Evolutionary conservation across 2,329 filamentous ascomycete species (phyloP).

Genomic region (Juglanconis sp.): DNA sequence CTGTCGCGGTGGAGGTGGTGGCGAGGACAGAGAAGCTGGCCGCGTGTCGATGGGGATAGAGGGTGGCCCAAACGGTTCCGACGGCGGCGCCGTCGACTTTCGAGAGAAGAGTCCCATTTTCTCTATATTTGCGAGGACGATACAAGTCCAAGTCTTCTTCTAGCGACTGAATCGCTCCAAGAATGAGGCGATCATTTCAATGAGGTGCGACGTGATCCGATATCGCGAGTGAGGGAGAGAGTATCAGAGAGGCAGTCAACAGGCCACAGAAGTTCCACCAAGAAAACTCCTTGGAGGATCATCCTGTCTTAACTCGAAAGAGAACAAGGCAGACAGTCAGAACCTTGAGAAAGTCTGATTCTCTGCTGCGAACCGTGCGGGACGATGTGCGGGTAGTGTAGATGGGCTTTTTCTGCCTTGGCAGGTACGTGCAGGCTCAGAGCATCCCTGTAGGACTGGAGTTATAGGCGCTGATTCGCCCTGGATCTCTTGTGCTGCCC

Average conservation of each 20-base stretch:
- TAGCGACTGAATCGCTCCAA: neutral
- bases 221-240: neutral
- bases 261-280: too few relatives aligned
- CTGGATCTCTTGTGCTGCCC: slow-evolving; percentile 7
- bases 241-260: neutral
- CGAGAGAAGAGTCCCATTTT: slow-evolving; percentile 16
- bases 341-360: too few relatives aligned
- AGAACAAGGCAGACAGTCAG: too few relatives aligned
- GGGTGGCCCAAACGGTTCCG: neutral
- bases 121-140: neutral
- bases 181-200: neutral
- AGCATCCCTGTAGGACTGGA: slow-evolving; percentile 8
- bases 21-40: neutral
- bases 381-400: too few relatives aligned
- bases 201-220: neutral
- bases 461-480: slow-evolving; percentile 12
- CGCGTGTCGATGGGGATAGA: slow-evolving; percentile 1
- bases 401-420: neutral
- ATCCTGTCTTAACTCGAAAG: too few relatives aligned
- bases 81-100: slow-evolving; percentile 11
- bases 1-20: neutral
- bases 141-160: neutral
- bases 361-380: too few relatives aligned
- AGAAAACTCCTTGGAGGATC: too few relatives aligned
- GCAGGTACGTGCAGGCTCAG: slow-evolving; percentile 7